phyloP scores from a whole-genome alignment of 1,284 basidiomycete genomes.

The Coriolopsis trogii region DNA sequence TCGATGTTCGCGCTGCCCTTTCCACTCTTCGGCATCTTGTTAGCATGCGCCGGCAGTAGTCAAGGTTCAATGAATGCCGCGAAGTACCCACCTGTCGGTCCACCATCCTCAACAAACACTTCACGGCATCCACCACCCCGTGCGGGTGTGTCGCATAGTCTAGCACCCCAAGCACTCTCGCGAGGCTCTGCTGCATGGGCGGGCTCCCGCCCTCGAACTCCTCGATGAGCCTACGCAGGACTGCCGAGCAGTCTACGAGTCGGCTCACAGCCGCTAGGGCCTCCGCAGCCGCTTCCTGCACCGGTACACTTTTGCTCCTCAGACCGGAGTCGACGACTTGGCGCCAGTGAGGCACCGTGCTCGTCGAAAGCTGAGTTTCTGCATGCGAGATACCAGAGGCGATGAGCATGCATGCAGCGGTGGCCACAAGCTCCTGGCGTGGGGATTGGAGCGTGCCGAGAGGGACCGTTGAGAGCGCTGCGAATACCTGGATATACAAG shows the following conservation, averaged over 20 bases:
- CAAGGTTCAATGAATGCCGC: constrained; percentile 8
- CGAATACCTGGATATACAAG: constrained; percentile 53
- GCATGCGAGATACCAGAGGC: constrained; percentile 61
- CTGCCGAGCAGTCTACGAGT: constrained; percentile 62
- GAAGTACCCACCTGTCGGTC: constrained; percentile 50
- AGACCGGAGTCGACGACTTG: constrained; percentile 73
- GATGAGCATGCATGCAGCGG: constrained; percentile 77
- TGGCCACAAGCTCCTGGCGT: constrained; percentile 75
- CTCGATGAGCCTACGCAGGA: constrained; percentile 68
- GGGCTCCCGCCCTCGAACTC: constrained; percentile 63
- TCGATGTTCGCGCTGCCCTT: constrained; percentile 55
- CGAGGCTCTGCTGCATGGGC: constrained; percentile 75
- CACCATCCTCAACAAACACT: constrained; percentile 63
- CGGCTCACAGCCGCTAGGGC: constrained; percentile 70
- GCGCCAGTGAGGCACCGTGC: constrained; percentile 62
- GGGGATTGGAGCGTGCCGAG: constrained; percentile 62
- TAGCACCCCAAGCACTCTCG: constrained; percentile 74
- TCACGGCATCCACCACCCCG: constrained; percentile 53
- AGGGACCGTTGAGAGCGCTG: constrained; percentile 55
- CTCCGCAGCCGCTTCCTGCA: constrained; percentile 76
- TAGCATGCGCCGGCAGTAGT: background rate
- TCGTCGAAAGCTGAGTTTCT: constrained; percentile 49
- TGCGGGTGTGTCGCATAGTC: constrained; percentile 62
- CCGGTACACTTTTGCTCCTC: constrained; percentile 63
- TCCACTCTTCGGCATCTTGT: constrained; percentile 28